Evolutionary conservation across 2,329 filamentous ascomycete genomes (phyloP).

Genomic region (Ophiostoma perfectum): DNA sequence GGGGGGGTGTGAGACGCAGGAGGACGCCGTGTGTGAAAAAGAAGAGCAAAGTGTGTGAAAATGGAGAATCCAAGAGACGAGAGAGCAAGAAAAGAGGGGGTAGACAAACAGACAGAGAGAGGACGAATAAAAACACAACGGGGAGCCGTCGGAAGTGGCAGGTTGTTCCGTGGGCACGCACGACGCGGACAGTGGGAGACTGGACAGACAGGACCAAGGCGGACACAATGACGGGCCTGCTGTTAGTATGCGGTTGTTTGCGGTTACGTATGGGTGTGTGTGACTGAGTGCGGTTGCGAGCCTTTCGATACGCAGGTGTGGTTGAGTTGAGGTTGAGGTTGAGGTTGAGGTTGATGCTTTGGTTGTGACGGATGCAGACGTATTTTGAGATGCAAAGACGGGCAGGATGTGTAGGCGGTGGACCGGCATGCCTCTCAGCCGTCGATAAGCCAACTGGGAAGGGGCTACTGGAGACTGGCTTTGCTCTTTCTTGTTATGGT

Average conservation of each 20-base stretch:
- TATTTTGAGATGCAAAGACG: not conserved
- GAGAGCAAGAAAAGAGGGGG: constrained; percentile 18
- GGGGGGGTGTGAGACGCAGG: constrained; percentile 21
- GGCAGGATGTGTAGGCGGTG: not conserved
- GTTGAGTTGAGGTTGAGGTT: not conserved
- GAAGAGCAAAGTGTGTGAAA: not conserved
- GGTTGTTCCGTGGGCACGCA: not conserved
- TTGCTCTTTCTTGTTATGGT: not conserved
- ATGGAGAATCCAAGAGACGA: constrained; percentile 4
- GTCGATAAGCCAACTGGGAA: not conserved
- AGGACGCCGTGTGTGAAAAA: constrained; percentile 1
- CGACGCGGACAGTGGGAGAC: not conserved
- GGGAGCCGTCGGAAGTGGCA: not conserved
- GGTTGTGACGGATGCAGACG: not conserved
- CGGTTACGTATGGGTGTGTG: not conserved
- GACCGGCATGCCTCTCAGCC: not conserved
- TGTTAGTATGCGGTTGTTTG: not conserved
- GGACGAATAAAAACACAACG: not conserved
- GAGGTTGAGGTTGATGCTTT: not conserved
- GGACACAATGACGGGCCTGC: too few relatives aligned
- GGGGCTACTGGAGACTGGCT: not conserved
- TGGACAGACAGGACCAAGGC: not conserved
- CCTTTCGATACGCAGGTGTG: not conserved
- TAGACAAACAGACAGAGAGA: not conserved
- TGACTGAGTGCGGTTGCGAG: too few relatives aligned